Evolutionary conservation across 2,329 filamentous ascomycete species (phyloP).

Genomic region (Talaromyces sp.): DNA sequence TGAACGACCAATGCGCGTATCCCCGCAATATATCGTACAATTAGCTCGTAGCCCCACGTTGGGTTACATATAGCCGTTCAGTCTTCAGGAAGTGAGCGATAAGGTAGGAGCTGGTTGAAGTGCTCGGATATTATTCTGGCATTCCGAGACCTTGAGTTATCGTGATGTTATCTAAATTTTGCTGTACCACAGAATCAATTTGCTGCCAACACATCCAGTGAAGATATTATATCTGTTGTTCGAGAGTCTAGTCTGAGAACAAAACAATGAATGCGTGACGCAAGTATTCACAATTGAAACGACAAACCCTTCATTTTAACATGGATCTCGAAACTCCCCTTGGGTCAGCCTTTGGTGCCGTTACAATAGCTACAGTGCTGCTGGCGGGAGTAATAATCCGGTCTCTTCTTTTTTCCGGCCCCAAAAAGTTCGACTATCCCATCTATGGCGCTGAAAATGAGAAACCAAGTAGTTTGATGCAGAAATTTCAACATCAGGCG

Average conservation of each 20-base stretch:
- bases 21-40: neutral
- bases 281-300: neutral
- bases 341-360: neutral
- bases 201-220: neutral
- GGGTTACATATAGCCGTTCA: neutral
- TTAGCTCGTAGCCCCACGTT: neutral
- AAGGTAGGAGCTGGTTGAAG: neutral
- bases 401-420: neutral
- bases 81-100: neutral
- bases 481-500: slow-evolving; percentile 4
- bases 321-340: neutral
- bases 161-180: neutral
- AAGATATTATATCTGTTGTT: neutral
- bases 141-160: neutral
- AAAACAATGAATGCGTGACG: neutral
- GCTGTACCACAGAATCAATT: neutral
- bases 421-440: neutral
- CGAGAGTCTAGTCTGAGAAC: neutral
- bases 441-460: slow-evolving; percentile 1
- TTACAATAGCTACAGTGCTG: neutral
- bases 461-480: neutral
- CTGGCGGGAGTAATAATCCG: neutral
- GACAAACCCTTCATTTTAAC: neutral
- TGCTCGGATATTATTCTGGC: neutral
- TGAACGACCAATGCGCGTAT: neutral